Conservation (phyloP, 2,329 filamentous ascomycete genomes). For the Penicillium sp. region DNA sequence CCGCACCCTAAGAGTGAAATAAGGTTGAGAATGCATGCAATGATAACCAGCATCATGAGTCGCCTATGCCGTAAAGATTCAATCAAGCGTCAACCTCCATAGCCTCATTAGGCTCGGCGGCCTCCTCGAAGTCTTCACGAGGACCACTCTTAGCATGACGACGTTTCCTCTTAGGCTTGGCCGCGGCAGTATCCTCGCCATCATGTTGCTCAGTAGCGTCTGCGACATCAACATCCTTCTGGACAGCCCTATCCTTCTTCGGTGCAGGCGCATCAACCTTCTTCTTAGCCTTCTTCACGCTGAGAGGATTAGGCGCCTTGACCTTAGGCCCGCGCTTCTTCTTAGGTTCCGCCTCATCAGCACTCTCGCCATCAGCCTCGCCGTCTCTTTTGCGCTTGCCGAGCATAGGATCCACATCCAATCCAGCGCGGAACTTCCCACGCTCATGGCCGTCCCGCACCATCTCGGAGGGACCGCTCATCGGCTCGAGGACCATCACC, state of each 20-base stretch:
- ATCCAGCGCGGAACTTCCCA: constrained; percentile 48
- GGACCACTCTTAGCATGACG: constrained; percentile 36
- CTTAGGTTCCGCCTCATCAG: constrained; percentile 30
- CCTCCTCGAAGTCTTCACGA: constrained; percentile 20
- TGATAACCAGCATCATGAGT: constrained; percentile 15
- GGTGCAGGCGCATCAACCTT: constrained; percentile 25
- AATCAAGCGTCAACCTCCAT: constrained; percentile 25
- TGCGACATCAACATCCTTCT: constrained; percentile 15
- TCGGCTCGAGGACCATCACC: constrained; percentile 52
- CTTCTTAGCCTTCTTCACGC: constrained; percentile 50
- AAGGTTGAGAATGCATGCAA: constrained; percentile 15
- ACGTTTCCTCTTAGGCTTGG: constrained; percentile 38
- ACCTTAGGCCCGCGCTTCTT: constrained; percentile 36
- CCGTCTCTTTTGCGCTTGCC: constrained; percentile 38
- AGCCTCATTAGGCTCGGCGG: constrained; percentile 16
- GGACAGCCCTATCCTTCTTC: constrained; percentile 18
- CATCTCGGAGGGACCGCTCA: constrained; percentile 46
- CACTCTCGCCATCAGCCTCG: constrained; percentile 23
- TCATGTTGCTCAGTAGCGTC: constrained; percentile 22
- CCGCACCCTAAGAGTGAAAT: constrained; percentile 26
- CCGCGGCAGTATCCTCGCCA: constrained; percentile 26
- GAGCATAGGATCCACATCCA: constrained; percentile 32
- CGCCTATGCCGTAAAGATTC: constrained; percentile 5
- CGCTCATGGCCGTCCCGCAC: constrained; percentile 47
- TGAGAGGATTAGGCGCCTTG: constrained; percentile 51